Evolutionary conservation across 139 green algal genomes (phyloP).

Genomic region (Chlamydomonas sp.): DNA sequence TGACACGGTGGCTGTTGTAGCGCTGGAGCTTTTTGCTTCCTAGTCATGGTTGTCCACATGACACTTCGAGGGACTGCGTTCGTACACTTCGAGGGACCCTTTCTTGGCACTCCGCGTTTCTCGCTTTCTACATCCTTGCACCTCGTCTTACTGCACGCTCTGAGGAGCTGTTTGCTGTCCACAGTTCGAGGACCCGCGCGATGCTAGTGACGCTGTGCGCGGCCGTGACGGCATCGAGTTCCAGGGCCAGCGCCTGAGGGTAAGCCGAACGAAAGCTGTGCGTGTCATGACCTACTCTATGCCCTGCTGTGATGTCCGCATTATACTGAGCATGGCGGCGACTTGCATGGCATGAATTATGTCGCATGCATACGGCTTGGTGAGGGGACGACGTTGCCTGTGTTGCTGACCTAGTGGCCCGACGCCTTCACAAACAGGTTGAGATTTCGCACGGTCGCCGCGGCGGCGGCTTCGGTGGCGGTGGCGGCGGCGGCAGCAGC

Average conservation of each 20-base stretch:
- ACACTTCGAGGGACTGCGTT: no score
- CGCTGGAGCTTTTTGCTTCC: neutral
- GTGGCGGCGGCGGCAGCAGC: neutral
- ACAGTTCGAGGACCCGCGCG: constrained; percentile 61
- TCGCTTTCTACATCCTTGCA: no score
- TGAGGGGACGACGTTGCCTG: no score
- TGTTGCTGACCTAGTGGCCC: neutral
- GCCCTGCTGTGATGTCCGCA: neutral
- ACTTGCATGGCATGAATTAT: no score
- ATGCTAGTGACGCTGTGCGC: constrained; percentile 88
- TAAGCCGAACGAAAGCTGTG: constrained; percentile 21
- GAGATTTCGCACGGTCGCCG: constrained; percentile 40
- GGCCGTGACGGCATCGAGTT: constrained; percentile 93
- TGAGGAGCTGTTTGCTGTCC: neutral
- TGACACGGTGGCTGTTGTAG: neutral
- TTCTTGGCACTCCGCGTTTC: no score
- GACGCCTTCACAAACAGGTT: constrained; percentile 12
- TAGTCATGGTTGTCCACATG: no score
- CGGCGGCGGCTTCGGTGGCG: constrained; percentile 10
- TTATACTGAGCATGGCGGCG: no score
- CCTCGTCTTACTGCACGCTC: no score
- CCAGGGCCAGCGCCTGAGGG: constrained; percentile 76
- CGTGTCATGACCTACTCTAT: no score
- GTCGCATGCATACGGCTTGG: no score
- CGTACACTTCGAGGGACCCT: no score